Base-by-base conservation (phyloP, 345 rosid genomes). In the Acer saccharum region DNA sequence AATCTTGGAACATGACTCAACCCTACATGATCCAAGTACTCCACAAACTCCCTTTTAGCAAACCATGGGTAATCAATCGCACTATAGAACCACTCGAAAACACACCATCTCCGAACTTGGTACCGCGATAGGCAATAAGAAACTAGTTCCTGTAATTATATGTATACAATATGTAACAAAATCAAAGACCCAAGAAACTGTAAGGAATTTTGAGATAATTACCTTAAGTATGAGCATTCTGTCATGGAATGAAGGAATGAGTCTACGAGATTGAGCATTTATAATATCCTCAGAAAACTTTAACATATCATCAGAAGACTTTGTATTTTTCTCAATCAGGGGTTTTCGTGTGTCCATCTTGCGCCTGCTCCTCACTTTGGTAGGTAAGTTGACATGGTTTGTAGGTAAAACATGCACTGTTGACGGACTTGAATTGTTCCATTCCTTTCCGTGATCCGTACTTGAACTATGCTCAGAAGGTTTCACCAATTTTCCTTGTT, bases 11-110 rank as follows among this genome's bases (percentile, higher is more conserved):
- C 87, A 82, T 89, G 97, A 58, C 90, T 93, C 87, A 93, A 85
- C 77, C 97, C 94, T 81, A 91, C 94, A 81, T 93, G 95, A 84
- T 89, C 91, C 77, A 93, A 81, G 85, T 93, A 93, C 81, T 93
- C 97, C 82, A 87, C 87, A 87, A 93, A 93, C 87, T 93, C 97
- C 87, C 87, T 88, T 87, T 84, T 91, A 50, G 94, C 89, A 86
- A 93, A 93, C 97, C 97, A 93, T 41, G 95, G 97, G 82, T 93
- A 93, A 84, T 93, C 97, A 80, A 93, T 88, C 76, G 95, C 89
- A 83, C 95, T 87, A 71, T 90, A 88, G 84, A 93, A 91, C 92
- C 94, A 93, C 84, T 93, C 97, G 76, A 84, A 91, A 72, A 76
- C 65, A 79, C 95, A 91, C 97, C 94, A 91, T 74, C 86, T 85